These are phyloP conservation scores for Fusarium torulosum DNA, from an alignment of 2,329 filamentous ascomycete genomes.

Conservation along the genomic window DNA sequence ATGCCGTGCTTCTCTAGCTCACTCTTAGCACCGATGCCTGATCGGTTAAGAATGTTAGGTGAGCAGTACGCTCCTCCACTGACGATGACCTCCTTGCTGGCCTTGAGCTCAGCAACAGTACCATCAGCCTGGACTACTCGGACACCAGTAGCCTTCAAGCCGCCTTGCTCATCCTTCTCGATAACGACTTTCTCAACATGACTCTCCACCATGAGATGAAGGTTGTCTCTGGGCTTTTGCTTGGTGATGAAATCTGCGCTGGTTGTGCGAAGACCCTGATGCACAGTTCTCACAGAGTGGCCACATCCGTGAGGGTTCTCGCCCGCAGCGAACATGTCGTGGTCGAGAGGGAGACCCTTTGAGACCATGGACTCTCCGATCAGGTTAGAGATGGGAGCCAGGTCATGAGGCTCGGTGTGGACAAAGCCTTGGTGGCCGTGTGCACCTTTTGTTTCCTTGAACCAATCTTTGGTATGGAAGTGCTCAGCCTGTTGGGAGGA, in stretches of 20 bases:
- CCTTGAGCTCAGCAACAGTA: conserved; percentile 54
- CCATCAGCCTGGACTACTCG: conserved; percentile 58
- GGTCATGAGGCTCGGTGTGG: conserved; percentile 68
- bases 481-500: conserved; percentile 60
- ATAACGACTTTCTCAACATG: conserved; percentile 67
- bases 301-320: conserved; percentile 67
- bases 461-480: conserved; percentile 70
- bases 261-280: conserved; percentile 65
- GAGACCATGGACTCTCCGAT: conserved; percentile 67
- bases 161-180: conserved; percentile 49
- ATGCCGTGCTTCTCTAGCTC: conserved; percentile 60
- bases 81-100: conserved; percentile 56
- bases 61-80: conserved; percentile 64
- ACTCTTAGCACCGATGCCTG: conserved; percentile 62
- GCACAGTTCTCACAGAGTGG: conserved; percentile 65
- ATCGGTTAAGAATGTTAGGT: conserved; percentile 64
- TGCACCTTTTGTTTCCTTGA: conserved; percentile 59
- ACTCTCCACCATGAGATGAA: conserved; percentile 62
- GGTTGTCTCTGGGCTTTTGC: conserved; percentile 56
- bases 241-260: conserved; percentile 65
- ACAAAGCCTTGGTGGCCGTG: conserved; percentile 67
- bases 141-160: conserved; percentile 61
- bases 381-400: conserved; percentile 69
- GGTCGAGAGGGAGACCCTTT: conserved; percentile 65
- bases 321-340: conserved; percentile 69